Percentiles rank a stretch among this genome's conserved stretches.
Conservation (phyloP, 805 yeast species). For the Wickerhamomyces canadensis region DNA sequence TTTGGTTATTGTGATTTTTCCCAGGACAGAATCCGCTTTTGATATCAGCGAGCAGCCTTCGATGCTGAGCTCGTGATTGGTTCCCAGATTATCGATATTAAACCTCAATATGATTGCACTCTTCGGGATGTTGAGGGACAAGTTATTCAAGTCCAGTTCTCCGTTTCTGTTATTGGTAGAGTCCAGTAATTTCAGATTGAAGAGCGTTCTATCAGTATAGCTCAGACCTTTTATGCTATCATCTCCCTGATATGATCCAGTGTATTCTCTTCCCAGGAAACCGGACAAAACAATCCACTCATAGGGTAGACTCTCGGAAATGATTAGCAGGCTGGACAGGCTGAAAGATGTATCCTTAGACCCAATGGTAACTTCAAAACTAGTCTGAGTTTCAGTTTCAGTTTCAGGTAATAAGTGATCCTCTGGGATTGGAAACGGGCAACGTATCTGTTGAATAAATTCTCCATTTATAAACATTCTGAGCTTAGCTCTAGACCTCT, state of each 20-base stretch:
- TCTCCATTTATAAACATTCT: slow-evolving; percentile 15
- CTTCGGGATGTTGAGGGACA: slow-evolving; percentile 14
- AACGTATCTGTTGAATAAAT: slow-evolving; percentile 14
- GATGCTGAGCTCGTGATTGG: not conserved
- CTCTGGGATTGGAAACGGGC: slow-evolving; percentile 15
- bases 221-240: slow-evolving; percentile 36
- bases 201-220: slow-evolving; percentile 30
- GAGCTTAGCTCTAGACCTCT: slow-evolving; percentile 13
- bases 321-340: slow-evolving; percentile 31
- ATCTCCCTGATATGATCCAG: slow-evolving; percentile 36
- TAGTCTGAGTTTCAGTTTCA: not conserved
- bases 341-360: slow-evolving; percentile 10
- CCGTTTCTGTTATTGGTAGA: slow-evolving; percentile 20
- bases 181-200: slow-evolving; percentile 32
- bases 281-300: slow-evolving; percentile 50
- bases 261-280: slow-evolving; percentile 45
- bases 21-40: slow-evolving; percentile 2
- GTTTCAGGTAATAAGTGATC: not conserved
- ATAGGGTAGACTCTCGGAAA: slow-evolving; percentile 31
- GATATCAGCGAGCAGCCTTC: slow-evolving; percentile 3
- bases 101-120: slow-evolving; percentile 15
- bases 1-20: slow-evolving; percentile 7
- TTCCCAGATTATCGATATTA: slow-evolving; percentile 8
- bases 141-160: slow-evolving; percentile 13
- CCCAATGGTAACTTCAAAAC: slow-evolving; percentile 10